Percentiles rank a stretch among this genome's conserved stretches.
Conservation (phyloP, 495 filamentous ascomycete species). For the Neurospora discreta region DNA sequence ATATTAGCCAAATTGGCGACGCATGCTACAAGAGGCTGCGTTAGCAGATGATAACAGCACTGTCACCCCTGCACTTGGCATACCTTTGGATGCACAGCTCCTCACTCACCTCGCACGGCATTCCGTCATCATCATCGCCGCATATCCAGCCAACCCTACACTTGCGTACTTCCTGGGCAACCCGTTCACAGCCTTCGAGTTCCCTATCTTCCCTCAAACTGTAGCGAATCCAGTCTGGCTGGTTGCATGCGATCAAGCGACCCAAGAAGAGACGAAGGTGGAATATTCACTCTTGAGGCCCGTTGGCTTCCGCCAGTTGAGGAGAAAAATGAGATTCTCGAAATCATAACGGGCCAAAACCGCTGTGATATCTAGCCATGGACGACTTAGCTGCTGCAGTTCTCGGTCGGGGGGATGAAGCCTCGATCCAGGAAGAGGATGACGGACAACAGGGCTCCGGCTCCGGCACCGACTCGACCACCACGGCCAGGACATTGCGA, state of each 20-base stretch:
- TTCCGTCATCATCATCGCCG: neutral
- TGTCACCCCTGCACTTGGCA: neutral
- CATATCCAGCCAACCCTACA: neutral
- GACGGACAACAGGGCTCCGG: conserved; percentile 14
- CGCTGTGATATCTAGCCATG: conserved; percentile 16
- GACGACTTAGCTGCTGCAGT: conserved; percentile 24
- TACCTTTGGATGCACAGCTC: neutral
- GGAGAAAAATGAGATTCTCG: neutral
- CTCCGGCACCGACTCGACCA: conserved; percentile 13
- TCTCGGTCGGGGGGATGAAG: conserved; percentile 23
- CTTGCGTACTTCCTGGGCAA: neutral
- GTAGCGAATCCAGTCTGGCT: neutral
- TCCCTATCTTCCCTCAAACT: neutral
- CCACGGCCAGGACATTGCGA: conserved; percentile 27
- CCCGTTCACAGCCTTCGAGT: neutral
- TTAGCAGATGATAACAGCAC: neutral
- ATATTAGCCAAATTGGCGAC: neutral
- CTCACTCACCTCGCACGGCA: neutral
- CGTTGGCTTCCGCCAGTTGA: neutral
- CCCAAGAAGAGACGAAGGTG: neutral
- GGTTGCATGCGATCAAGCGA: neutral
- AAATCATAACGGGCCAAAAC: neutral
- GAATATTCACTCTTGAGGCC: neutral
- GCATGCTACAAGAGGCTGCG: neutral
- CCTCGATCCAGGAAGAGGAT: conserved; percentile 7